Percentiles rank a stretch among this genome's conserved stretches.
Evolutionary conservation across 2,329 filamentous ascomycete genomes (phyloP).

Genomic region (Chaetomium olivaceum): DNA sequence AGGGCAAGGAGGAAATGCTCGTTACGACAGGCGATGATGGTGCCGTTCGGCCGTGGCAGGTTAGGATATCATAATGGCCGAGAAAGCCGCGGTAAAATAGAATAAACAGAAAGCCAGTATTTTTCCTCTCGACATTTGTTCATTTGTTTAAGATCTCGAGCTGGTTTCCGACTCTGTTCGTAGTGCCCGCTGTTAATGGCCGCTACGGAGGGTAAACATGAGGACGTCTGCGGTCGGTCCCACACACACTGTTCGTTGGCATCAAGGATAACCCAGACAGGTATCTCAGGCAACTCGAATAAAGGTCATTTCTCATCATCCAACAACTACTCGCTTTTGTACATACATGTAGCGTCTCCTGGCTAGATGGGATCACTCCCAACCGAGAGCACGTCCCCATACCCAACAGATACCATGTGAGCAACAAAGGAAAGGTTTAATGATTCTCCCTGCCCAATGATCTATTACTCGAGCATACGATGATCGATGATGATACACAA

Average conservation of each 20-base stretch:
- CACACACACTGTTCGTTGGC: not conserved
- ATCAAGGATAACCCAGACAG: not conserved
- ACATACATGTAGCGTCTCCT: slow-evolving; percentile 3
- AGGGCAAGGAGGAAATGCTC: slow-evolving; percentile 74
- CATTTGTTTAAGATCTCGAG: too few species aligned
- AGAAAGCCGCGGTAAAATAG: not conserved
- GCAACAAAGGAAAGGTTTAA: slow-evolving; percentile 11
- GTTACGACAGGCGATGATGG: slow-evolving; percentile 93
- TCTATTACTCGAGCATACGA: slow-evolving; percentile 16
- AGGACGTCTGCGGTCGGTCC: not conserved
- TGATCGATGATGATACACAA: slow-evolving; percentile 16
- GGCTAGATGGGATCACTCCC: not conserved
- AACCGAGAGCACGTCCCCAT: not conserved
- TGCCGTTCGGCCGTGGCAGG: slow-evolving; percentile 77
- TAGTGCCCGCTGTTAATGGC: not conserved
- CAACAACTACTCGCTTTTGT: not conserved
- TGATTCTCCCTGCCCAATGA: slow-evolving; percentile 13
- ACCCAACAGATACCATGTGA: not conserved
- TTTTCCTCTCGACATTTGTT: not conserved
- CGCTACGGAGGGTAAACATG: not conserved
- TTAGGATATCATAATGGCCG: slow-evolving; percentile 24
- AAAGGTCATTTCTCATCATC: not conserved
- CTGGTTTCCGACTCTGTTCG: too few species aligned
- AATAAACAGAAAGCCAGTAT: not conserved
- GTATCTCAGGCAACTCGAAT: not conserved